Base-by-base conservation (phyloP, 2,329 filamentous ascomycete species). In the Penicillium nordicum region DNA sequence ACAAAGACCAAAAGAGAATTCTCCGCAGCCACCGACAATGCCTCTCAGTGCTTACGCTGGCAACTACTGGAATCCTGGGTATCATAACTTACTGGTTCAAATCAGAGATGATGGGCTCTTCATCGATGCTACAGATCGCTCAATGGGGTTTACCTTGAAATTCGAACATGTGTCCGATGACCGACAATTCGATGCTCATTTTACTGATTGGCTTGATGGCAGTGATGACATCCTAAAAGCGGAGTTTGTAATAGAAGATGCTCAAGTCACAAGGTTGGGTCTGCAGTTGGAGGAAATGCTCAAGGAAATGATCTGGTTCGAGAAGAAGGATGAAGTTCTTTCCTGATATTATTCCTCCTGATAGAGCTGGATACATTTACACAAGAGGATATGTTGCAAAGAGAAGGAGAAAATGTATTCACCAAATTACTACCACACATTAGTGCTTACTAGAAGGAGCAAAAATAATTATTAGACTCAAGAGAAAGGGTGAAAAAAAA, bases 101-200 rank as follows among this genome's bases (percentile, higher is more conserved):
- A 56, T 67, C 25, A 64, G 57, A 47, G 64, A 68, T n/a, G 56
- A 59, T 4, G 29, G 50, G 38, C 59, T 74, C 3, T 72, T 70
- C 45, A 57, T 74, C 27, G 68, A 74, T 52, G 69, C 68, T 21
- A 65, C 59, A 8, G 72, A 74, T 60, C 64, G 72, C 8, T 69
- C 68, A 1, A 63, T 67, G 47, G 61, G 63, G 7, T 72, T 71
- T 52, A 64, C 60, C 9, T 50, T 73, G n/a, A 64, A 47, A 4
- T 69, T 74, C 30, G 68, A 73, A 27, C 69, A 73, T 57, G 36
- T 43, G 41, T 29, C 41, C 23, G 23, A 43, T 29, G 25, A 43
- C 16, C 23, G 41, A 43, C 29, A 29, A 29, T 43, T 43, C 41
- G 41, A 43, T n/a, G 23, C 41, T 29, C 23, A 27, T 43, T 23